Evolutionary conservation across 2,329 filamentous ascomycete species (phyloP).

Genomic region (Dactylellina drechsleri): DNA sequence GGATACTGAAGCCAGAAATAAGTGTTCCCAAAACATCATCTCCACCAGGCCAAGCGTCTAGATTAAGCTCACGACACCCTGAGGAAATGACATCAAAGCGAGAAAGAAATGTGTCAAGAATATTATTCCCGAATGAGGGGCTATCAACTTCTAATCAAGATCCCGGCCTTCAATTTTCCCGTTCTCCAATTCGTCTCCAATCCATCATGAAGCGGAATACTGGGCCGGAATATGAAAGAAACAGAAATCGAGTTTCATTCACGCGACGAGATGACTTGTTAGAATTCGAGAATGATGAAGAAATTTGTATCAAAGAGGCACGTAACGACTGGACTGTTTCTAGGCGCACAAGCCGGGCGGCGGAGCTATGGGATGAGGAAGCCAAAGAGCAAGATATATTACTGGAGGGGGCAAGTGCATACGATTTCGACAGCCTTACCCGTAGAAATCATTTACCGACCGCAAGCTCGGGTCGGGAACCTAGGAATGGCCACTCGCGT

Average conservation of each 20-base stretch:
- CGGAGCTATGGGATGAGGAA: background rate
- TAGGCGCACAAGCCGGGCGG: no score
- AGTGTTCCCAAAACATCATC: no score
- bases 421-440: background rate
- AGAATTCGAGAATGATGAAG: constrained; percentile 13
- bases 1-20: no score
- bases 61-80: no score
- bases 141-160: background rate
- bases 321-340: constrained; percentile 12
- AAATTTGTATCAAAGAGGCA: constrained; percentile 20
- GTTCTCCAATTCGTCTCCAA: constrained; percentile 5
- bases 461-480: background rate
- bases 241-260: constrained; percentile 23
- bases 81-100: no score
- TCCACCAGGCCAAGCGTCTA: no score
- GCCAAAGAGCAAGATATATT: background rate
- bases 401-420: constrained; percentile 15
- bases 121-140: no score
- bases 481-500: background rate
- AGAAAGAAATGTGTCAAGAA: no score
- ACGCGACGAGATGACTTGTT: constrained; percentile 30
- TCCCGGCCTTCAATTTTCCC: background rate
- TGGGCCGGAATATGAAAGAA: background rate
- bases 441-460: no score
- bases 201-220: background rate